These are phyloP conservation scores for Kodamaea suecica DNA, from an alignment of 1,139 yeast genomes.

Conservation along the genomic window DNA sequence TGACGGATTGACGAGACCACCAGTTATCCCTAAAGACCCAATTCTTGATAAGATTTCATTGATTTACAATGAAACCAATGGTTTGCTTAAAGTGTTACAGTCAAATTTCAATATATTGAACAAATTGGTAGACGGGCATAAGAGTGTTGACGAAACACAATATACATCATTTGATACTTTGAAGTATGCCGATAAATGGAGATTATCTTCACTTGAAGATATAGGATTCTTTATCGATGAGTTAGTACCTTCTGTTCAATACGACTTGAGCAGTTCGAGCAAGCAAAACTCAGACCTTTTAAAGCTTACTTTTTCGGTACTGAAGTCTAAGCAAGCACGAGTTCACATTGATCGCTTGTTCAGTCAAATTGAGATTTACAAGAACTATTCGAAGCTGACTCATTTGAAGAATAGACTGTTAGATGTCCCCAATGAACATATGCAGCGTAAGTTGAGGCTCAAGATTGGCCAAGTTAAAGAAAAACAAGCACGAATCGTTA, in stretches of 20 bases:
- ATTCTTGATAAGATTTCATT: slow-evolving; percentile 6
- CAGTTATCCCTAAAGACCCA: slow-evolving; percentile 4
- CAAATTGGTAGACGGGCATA: slow-evolving; percentile 8
- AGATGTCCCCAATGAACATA: slow-evolving; percentile 16
- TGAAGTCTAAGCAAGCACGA: slow-evolving; percentile 11
- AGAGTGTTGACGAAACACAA: slow-evolving; percentile 3
- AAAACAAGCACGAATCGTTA: slow-evolving; percentile 11
- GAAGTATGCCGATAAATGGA: slow-evolving; percentile 13
- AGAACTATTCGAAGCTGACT: slow-evolving; percentile 12
- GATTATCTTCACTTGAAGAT: slow-evolving; percentile 10
- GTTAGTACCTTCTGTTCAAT: slow-evolving; percentile 6
- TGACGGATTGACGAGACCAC: slow-evolving; percentile 10
- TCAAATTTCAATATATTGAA: slow-evolving; percentile 10
- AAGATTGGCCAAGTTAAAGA: slow-evolving; percentile 10
- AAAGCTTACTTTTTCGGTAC: slow-evolving; percentile 8
- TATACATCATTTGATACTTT: slow-evolving; percentile 7
- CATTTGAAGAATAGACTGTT: slow-evolving; percentile 16
- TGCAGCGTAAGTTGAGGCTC: slow-evolving; percentile 10
- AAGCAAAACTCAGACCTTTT: background rate
- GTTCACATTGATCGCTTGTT: slow-evolving; percentile 14
- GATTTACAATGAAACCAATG: slow-evolving; percentile 9
- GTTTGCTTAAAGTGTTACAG: slow-evolving; percentile 11
- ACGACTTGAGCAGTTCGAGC: background rate
- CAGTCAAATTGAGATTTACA: slow-evolving; percentile 13
- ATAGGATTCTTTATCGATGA: slow-evolving; percentile 6